These are phyloP conservation scores for Globisporangium canariense DNA, from an alignment of 352 stramenopile genomes.

Conservation along the genomic window DNA sequence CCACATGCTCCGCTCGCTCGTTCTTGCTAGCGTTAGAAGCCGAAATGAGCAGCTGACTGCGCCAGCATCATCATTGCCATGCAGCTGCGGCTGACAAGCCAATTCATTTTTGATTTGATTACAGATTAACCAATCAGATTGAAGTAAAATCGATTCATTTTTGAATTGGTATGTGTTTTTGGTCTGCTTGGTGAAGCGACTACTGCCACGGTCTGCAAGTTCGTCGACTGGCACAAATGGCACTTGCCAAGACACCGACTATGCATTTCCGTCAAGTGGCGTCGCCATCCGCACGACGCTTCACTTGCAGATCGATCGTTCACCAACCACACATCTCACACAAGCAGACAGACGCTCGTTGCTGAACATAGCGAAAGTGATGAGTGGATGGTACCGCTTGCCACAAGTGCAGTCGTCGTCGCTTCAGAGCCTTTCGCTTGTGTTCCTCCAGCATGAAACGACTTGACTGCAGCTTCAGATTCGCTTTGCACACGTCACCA, in stretches of 20 bases:
- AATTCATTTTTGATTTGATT: constrained; percentile 13
- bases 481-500: neutral
- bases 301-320: neutral
- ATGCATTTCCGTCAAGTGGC: neutral
- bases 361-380: no score
- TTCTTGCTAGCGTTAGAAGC: constrained; percentile 1
- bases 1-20: constrained; percentile 6
- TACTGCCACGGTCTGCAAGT: constrained; percentile 1
- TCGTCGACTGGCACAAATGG: neutral
- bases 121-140: neutral
- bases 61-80: constrained; percentile 9
- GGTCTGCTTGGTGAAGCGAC: constrained; percentile 5
- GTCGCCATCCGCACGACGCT: neutral
- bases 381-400: neutral
- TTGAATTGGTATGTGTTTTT: neutral
- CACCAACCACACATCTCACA: neutral
- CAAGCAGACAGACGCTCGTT: neutral
- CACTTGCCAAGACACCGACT: neutral
- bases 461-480: neutral
- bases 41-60: constrained; percentile 3
- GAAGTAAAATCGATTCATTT: neutral
- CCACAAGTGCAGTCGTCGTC: neutral
- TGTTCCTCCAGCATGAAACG: neutral
- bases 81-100: neutral
- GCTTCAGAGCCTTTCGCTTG: neutral